Evolutionary conservation across 768 basidiomycete species (phyloP), one percentile per base, ranked within the genome.

Genomic region (Hericium coralloides): DNA sequence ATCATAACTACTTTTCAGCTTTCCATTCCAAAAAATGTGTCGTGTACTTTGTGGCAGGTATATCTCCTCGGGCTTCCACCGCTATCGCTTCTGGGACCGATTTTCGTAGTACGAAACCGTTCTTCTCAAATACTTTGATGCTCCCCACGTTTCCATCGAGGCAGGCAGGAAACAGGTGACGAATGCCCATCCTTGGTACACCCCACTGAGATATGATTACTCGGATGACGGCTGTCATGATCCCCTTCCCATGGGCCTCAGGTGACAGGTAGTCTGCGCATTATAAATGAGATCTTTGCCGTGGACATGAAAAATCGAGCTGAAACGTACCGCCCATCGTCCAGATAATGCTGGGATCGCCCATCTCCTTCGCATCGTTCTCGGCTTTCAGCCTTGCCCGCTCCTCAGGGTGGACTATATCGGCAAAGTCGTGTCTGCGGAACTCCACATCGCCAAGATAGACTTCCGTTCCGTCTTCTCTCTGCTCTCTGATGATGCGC

Each of bases 171-270:
- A 72, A 67, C 57, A 87, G 72, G 50, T 65, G 65, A 9, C 74
- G 74, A 7, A 77, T 73, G 0, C 76, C 74, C 87, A 89, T 86
- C 51, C 83, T 71, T 1, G 84, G 85, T 43, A 87, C 72, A 20
- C 73, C 80, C 86, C 88, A 88, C 12, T 75, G 64, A 17, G 76
- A 64, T 47, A 89, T 53, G 36, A 91, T 50, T 5, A 76, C 77
- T 8, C 68, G 68, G 36, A 90, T 64, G 0, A 78, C 85, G n/a
- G 79, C 80, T 20, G 79, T 78, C 89, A 89, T 89, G 59, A 90
- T 87, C 0, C 87, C 86, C 61, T 71, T 74, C 31, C 85, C 76
- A 57, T 88, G 86, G 63, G 85, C 79, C 37, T 76, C 78, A 15
- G 81, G 73, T 5, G 74, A 77, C 43, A 89, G 68, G 59, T 77